These are phyloP conservation scores for Lomentospora prolificans DNA, from an alignment of 2,329 filamentous ascomycete species.

Conservation along the genomic window DNA sequence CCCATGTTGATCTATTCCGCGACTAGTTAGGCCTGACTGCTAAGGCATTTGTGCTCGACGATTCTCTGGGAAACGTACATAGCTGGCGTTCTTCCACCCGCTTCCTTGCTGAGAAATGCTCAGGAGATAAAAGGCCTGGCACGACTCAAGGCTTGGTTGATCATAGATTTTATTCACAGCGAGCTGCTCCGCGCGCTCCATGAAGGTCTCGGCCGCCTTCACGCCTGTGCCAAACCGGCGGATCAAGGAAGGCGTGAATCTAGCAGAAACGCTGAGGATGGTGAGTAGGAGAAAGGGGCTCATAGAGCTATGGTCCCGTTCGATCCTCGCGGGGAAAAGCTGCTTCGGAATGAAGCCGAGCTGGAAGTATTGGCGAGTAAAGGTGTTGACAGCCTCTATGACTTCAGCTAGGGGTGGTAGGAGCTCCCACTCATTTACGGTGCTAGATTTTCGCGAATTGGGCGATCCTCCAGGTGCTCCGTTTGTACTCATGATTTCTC, in stretches of 20 bases:
- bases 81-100: slow-evolving; percentile 42
- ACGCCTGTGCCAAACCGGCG: slow-evolving; percentile 40
- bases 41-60: background rate
- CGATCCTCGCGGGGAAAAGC: slow-evolving; percentile 36
- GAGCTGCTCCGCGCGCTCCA: slow-evolving; percentile 37
- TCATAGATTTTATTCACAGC: slow-evolving; percentile 41
- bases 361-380: slow-evolving; percentile 48
- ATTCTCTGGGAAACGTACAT: slow-evolving; percentile 23
- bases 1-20: slow-evolving; percentile 43
- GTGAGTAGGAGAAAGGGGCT: slow-evolving; percentile 45
- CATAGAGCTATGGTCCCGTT: slow-evolving; percentile 34
- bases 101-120: slow-evolving; percentile 50
- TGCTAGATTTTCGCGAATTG: slow-evolving; percentile 13
- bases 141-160: slow-evolving; percentile 42
- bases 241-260: slow-evolving; percentile 39
- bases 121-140: slow-evolving; percentile 48
- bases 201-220: slow-evolving; percentile 42
- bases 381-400: slow-evolving; percentile 41
- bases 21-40: background rate
- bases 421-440: slow-evolving; percentile 35
- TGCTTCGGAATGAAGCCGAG: slow-evolving; percentile 49
- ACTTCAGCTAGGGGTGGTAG: slow-evolving; percentile 39
- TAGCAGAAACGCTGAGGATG: slow-evolving; percentile 46
- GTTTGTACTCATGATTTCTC: slow-evolving; percentile 15
- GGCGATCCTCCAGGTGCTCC: slow-evolving; percentile 19